Base-by-base conservation (phyloP, 345 rosid species). In the Gynandropsis gynandra region DNA sequence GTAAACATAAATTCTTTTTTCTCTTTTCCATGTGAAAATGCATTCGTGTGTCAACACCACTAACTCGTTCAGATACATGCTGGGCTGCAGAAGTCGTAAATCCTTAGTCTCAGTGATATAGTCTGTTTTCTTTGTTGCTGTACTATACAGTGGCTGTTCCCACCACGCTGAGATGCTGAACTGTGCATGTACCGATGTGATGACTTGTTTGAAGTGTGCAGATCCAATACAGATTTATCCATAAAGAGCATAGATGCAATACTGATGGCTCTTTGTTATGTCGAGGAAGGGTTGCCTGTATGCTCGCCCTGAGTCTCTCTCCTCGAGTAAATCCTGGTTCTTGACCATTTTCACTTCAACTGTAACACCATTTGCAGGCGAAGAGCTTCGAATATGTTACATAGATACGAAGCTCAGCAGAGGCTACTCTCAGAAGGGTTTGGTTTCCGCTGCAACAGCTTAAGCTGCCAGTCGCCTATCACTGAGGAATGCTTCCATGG, bases 141-240 rank as follows among this genome's bases (percentile, higher is more conserved):
- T n/a, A n/a, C n/a, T n/a, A n/a, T n/a, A n/a, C n/a, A n/a, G n/a
- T n/a, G n/a, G n/a, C n/a, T n/a, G n/a, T n/a, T n/a, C n/a, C n/a
- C n/a, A n/a, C n/a, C n/a, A n/a, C n/a, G n/a, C n/a, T n/a, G n/a
- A n/a, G n/a, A n/a, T n/a, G n/a, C n/a, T n/a, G 24, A 38, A 24
- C 63, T 21, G 17, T 37, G 44, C 43, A 7, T 36, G 10, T 7
- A 34, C 12, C 24, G 19, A 3, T n/a, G 10, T 54, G 58, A 42
- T 66, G 33, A 18, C 42, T 53, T 10, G 52, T 53, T 42, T 67
- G 52, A 37, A 29, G 36, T 65, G 13, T 52, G 33, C 85, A 85
- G 95, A 89, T 74, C 89, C 97, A 85, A 89, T 56, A 46, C 82
- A 18, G 93, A 89, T 61, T 33, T 80, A 37, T 85, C 93, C 93